A percentile compares a stretch with the other conserved stretches of the same genome.
These are phyloP conservation scores for Pseudisothecium myosuroides DNA, from an alignment of 225 moss, liverwort and hornwort genomes.

Conservation along the genomic window DNA sequence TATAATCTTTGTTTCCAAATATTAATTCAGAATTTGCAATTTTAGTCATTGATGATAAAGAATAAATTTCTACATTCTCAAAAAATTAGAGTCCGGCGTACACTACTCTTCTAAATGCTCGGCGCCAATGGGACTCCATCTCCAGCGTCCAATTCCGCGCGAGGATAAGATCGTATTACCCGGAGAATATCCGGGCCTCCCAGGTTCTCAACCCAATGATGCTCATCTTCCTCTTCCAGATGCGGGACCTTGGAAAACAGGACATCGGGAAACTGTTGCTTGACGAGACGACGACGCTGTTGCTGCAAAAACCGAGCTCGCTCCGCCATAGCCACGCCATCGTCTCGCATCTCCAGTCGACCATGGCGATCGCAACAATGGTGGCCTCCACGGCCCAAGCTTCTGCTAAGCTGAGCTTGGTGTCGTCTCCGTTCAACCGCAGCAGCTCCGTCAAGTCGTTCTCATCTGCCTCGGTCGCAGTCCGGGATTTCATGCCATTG, in stretches of 20 bases:
- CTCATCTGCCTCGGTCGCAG: slow-evolving; percentile 10
- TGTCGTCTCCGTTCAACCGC: not conserved
- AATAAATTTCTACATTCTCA: not conserved
- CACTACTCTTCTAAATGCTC: not conserved
- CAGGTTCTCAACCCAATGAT: not conserved
- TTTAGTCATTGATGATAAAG: not conserved
- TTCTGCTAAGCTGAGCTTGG: not conserved
- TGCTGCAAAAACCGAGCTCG: not conserved
- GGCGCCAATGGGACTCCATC: not conserved
- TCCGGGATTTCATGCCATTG: not conserved
- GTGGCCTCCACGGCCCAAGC: slow-evolving; percentile 9
- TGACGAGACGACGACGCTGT: not conserved
- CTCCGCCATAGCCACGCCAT: not conserved
- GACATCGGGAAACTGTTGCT: not conserved
- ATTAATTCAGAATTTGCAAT: no score
- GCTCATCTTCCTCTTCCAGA: not conserved
- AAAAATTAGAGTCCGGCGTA: not conserved
- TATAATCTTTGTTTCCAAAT: fast-evolving
- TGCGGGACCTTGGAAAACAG: not conserved
- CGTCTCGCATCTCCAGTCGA: not conserved
- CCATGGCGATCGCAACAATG: slow-evolving; percentile 11
- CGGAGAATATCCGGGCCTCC: not conserved
- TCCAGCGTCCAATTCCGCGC: not conserved
- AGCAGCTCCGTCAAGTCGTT: not conserved
- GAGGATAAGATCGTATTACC: not conserved